These are phyloP conservation scores for Backusella tuberculispora DNA, from an alignment of 192 early-diverging fungal genomes.

Conservation along the genomic window DNA sequence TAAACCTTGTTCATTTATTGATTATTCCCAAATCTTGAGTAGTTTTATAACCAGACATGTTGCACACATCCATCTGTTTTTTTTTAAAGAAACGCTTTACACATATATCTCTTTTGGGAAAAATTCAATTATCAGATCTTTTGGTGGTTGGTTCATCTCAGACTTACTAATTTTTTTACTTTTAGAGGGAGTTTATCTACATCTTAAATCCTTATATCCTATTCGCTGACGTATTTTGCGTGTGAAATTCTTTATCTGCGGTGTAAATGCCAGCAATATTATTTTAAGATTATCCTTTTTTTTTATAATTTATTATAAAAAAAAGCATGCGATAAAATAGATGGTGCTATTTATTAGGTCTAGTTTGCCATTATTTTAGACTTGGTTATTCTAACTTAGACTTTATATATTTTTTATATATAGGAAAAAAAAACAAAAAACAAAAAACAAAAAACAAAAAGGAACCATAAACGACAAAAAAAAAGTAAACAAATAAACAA, in stretches of 20 bases:
- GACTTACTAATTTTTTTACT: neutral
- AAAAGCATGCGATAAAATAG: neutral
- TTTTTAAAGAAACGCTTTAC: neutral
- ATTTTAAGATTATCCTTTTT: neutral
- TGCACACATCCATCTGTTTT: neutral
- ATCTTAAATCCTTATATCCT: slow-evolving; percentile 1
- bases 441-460: no score
- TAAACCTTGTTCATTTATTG: neutral
- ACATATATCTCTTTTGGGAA: neutral
- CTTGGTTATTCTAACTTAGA: neutral
- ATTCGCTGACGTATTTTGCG: neutral
- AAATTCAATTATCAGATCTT: neutral
- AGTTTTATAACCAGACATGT: neutral
- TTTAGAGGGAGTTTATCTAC: neutral
- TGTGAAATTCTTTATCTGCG: neutral
- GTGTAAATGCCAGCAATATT: neutral
- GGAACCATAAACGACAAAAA: no score
- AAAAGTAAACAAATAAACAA: no score
- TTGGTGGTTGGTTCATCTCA: slow-evolving; percentile 14
- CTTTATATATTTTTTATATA: neutral
- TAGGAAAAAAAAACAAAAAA: no score
- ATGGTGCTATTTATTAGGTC: neutral
- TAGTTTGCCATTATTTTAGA: neutral
- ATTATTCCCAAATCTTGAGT: slow-evolving; percentile 5
- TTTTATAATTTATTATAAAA: neutral